phyloP scores from a whole-genome alignment of 306 rosid genomes.

The Carpinus viminea region DNA sequence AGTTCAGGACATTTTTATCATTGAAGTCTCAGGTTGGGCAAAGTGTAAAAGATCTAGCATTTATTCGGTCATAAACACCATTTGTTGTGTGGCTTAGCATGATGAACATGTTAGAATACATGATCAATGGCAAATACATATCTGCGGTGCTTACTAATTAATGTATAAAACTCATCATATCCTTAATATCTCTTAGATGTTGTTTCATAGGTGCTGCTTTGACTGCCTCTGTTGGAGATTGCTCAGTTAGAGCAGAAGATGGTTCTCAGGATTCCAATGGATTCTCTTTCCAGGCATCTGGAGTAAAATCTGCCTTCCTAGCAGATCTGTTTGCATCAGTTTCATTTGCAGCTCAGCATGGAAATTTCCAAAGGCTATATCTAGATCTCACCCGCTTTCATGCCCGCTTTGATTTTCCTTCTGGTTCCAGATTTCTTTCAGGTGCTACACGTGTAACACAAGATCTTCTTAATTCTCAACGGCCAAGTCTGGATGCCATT shows the following conservation, averaged over 20 bases:
- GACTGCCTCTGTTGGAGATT: slow-evolving; percentile 58
- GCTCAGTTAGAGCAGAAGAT: slow-evolving; percentile 42
- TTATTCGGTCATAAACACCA: neutral
- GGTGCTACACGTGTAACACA: slow-evolving; percentile 63
- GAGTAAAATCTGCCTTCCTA: slow-evolving; percentile 55
- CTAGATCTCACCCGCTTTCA: slow-evolving; percentile 81
- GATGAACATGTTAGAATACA: neutral
- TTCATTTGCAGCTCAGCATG: slow-evolving; percentile 75
- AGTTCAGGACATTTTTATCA: neutral
- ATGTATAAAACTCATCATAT: neutral
- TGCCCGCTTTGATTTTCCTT: slow-evolving; percentile 73
- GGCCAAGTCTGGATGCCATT: slow-evolving; percentile 56
- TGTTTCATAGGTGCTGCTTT: slow-evolving; percentile 61
- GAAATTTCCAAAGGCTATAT: slow-evolving; percentile 70
- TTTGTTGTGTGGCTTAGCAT: neutral
- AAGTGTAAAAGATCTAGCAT: neutral
- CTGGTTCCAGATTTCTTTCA: slow-evolving; percentile 71
- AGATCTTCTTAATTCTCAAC: slow-evolving; percentile 64
- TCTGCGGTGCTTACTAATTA: neutral
- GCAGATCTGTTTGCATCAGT: slow-evolving; percentile 71
- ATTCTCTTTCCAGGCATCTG: slow-evolving; percentile 43
- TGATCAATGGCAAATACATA: neutral
- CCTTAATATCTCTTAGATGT: slow-evolving; percentile 29
- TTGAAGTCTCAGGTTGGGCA: neutral
- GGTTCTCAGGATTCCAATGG: slow-evolving; percentile 49